Evolutionary conservation across 1,284 basidiomycete genomes (phyloP), one percentile per base, ranked within the genome.

Genomic region (Leccinum pachyderme): DNA sequence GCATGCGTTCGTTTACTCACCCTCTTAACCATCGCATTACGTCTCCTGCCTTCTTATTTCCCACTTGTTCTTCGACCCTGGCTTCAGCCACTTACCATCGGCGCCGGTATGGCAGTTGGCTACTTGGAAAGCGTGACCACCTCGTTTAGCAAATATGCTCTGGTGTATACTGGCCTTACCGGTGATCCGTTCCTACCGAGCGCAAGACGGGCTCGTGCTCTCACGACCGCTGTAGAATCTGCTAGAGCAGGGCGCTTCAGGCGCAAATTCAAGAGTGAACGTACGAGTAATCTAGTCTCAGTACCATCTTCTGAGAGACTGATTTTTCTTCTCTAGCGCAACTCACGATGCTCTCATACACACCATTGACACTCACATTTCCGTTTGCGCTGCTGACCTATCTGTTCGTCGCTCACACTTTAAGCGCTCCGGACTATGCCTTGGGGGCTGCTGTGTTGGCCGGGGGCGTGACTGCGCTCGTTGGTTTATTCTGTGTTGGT

Each of bases 151-250:
- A 84, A 83, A 41, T 89, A 93, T 63, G 91, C 90, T 12, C 77
- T 96, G 31, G 81, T 94, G 9, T 95, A 95, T 68, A 82, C 85
- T 2, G 94, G 94, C 0, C 75, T 97, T 56, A 95, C 91, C 0
- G 94, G 93, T 0, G 88, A 91, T 52, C 78, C 84, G 1, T 96
- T 95, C 71, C 88, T 91, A 78, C 79, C 80, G 7, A 86, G 86
- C 57, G 91, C 92, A 11, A 78, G 85, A 55, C 76, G 90, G 39
- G 82, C 87, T 12, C 76, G 77, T 54, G 86, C 80, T 33, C 72
- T 92, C 51, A 82, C 81, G 1, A 71, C 70, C 6, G 69, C 77
- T 27, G 79, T 81, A 4, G 76, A 76, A 61, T 68, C 63, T 45
- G 59, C 72, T 50, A 66, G 67, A 7, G 66, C 68, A 47, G 72